Evolutionary conservation across 2,329 filamentous ascomycete genomes (phyloP).

Genomic region (Claviceps sp.): DNA sequence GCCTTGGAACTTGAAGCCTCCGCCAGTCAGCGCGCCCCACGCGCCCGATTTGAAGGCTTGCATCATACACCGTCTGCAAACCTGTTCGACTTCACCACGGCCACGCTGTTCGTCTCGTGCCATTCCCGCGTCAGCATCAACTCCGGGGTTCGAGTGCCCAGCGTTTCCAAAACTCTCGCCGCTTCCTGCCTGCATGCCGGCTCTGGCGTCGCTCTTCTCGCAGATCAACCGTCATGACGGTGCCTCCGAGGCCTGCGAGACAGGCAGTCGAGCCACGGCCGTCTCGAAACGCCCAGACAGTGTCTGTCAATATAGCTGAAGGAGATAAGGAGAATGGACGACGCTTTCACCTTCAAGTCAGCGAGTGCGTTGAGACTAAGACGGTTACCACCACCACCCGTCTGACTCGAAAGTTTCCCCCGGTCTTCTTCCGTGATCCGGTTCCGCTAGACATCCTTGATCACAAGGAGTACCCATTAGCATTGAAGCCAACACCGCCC

Average conservation of each 20-base stretch:
- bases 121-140: neutral
- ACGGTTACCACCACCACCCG: slow-evolving; percentile 85
- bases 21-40: slow-evolving; percentile 8
- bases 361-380: slow-evolving; percentile 54
- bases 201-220: slow-evolving; percentile 4
- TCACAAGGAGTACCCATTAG: slow-evolving; percentile 80
- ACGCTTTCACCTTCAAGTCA: slow-evolving; percentile 42
- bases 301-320: slow-evolving; percentile 35
- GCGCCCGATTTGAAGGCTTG: slow-evolving; percentile 5
- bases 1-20: neutral
- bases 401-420: slow-evolving; percentile 72
- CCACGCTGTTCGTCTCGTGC: neutral
- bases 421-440: slow-evolving; percentile 65
- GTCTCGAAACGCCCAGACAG: slow-evolving; percentile 23
- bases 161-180: neutral
- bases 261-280: slow-evolving; percentile 25
- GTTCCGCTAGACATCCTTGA: slow-evolving; percentile 61
- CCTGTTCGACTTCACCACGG: neutral
- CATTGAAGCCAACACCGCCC: slow-evolving; percentile 66
- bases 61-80: neutral
- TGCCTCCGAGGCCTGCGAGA: slow-evolving; percentile 19
- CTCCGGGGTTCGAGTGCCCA: slow-evolving; percentile 2
- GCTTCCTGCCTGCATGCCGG: slow-evolving; percentile 8
- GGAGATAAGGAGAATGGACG: slow-evolving; percentile 20
- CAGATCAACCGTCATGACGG: slow-evolving; percentile 20